Percentiles rank a stretch among this genome's conserved stretches.
These are phyloP conservation scores for Boletus reticuloceps DNA, from an alignment of 768 basidiomycete species.

Conservation along the genomic window DNA sequence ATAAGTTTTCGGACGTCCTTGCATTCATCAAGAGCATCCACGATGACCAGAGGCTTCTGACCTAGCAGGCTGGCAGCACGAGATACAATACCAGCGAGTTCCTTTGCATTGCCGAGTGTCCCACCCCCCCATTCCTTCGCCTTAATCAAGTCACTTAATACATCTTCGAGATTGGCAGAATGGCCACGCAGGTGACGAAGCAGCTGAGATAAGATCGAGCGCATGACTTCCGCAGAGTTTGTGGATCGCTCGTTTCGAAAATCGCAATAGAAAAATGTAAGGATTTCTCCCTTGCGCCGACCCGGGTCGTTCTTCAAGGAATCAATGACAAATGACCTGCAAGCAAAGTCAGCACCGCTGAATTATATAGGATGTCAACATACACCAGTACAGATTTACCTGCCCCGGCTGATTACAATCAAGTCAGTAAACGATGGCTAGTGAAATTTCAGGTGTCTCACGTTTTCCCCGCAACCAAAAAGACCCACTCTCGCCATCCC, in stretches of 20 bases:
- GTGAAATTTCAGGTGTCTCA: background rate
- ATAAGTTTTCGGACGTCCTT: background rate
- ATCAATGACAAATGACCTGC: background rate
- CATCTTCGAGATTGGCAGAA: background rate
- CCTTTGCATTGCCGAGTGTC: background rate
- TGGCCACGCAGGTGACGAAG: background rate
- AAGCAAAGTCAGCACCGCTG: background rate
- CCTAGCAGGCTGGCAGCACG: background rate
- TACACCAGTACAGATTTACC: conserved; percentile 9
- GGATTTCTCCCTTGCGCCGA: background rate
- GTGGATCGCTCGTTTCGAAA: background rate
- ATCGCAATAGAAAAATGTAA: conserved; percentile 3
- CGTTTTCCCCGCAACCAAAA: conserved; percentile 11
- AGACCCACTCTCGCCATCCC: background rate
- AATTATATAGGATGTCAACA: background rate
- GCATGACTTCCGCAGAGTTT: background rate
- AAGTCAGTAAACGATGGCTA: background rate
- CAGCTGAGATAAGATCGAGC: conserved; percentile 1
- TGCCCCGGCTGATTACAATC: background rate
- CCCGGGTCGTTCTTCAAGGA: background rate
- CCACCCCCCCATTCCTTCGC: conserved; percentile 1
- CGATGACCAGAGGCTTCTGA: background rate
- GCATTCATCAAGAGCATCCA: conserved; percentile 9
- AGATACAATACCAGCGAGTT: background rate
- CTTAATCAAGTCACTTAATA: background rate